Evolutionary conservation across 148 eudicot species (phyloP).

Genomic region (Spergularia marina): DNA sequence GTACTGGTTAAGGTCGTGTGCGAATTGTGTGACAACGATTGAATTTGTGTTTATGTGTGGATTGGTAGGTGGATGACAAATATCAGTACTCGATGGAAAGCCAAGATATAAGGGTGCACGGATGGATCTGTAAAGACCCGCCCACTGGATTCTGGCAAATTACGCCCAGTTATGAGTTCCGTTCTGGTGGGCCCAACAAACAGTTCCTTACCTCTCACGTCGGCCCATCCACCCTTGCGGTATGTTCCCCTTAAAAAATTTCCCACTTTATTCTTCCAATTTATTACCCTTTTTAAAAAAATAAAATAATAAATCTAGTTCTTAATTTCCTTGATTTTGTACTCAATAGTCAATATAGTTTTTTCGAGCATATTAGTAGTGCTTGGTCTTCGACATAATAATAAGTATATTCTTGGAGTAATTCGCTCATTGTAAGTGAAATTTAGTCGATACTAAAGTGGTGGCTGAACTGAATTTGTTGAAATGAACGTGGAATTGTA

Average conservation of each 20-base stretch:
- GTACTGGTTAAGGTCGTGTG: too few species aligned
- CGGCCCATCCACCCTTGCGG: conserved; percentile 67
- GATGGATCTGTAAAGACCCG: conserved; percentile 55
- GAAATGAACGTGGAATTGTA: not conserved
- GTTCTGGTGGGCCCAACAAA: conserved; percentile 69
- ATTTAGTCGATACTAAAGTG: too few species aligned
- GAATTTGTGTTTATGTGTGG: not conserved
- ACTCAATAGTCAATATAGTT: too few species aligned
- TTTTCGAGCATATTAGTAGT: too few species aligned
- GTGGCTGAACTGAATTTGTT: too few species aligned
- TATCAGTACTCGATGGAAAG: conserved; percentile 70
- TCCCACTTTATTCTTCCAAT: too few species aligned
- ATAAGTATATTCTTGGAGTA: too few species aligned
- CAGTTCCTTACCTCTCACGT: conserved; percentile 82
- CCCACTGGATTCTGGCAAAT: conserved; percentile 75
- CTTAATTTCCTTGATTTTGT: too few species aligned
- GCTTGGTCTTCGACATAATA: too few species aligned
- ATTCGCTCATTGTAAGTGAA: too few species aligned
- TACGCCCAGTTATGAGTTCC: conserved; percentile 75
- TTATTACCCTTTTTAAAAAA: too few species aligned
- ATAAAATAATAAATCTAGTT: too few species aligned
- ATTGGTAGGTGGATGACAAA: conserved; percentile 76
- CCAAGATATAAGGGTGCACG: conserved; percentile 63
- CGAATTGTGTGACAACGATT: not conserved
- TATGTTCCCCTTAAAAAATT: conserved; percentile 24